These are phyloP conservation scores for Coemansia interrupta DNA, from an alignment of 192 early-diverging fungal species.

Conservation along the genomic window DNA sequence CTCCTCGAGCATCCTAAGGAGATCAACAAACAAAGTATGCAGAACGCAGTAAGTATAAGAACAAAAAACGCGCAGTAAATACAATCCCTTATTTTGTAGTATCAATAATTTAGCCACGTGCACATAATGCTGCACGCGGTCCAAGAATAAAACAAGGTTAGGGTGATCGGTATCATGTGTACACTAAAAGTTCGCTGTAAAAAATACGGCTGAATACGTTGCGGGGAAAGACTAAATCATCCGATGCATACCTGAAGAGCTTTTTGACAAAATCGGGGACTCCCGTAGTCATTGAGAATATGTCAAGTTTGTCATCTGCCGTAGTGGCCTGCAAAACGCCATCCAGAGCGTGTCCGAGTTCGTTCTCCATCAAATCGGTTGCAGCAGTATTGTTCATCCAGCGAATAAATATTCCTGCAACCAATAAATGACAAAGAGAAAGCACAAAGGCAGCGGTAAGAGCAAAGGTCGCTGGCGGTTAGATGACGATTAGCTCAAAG, in stretches of 20 bases:
- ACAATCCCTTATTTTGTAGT: not conserved
- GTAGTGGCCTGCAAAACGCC: constrained; percentile 37
- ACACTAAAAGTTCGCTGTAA: not conserved
- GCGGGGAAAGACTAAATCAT: not conserved
- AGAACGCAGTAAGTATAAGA: not conserved
- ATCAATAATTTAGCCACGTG: not conserved
- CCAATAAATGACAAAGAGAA: too few relatives aligned
- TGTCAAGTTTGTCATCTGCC: constrained; percentile 43
- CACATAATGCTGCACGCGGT: constrained; percentile 11
- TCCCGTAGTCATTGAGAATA: constrained; percentile 51
- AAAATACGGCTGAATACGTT: too few relatives aligned
- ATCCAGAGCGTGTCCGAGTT: constrained; percentile 26
- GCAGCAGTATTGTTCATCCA: constrained; percentile 10
- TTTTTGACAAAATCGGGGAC: constrained; percentile 55
- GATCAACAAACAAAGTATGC: not conserved
- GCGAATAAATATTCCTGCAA: not conserved
- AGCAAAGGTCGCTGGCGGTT: too few relatives aligned
- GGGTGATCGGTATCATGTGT: constrained; percentile 3
- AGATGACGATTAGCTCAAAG: too few relatives aligned
- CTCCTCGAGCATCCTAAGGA: constrained; percentile 51
- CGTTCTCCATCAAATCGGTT: constrained; percentile 35
- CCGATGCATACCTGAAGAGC: constrained; percentile 40
- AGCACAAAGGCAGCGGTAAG: too few relatives aligned
- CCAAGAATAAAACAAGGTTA: not conserved
- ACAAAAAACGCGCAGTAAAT: not conserved